phyloP scores from a whole-genome alignment of 2,329 filamentous ascomycete genomes.

The Colletotrichum tamarilloi region DNA sequence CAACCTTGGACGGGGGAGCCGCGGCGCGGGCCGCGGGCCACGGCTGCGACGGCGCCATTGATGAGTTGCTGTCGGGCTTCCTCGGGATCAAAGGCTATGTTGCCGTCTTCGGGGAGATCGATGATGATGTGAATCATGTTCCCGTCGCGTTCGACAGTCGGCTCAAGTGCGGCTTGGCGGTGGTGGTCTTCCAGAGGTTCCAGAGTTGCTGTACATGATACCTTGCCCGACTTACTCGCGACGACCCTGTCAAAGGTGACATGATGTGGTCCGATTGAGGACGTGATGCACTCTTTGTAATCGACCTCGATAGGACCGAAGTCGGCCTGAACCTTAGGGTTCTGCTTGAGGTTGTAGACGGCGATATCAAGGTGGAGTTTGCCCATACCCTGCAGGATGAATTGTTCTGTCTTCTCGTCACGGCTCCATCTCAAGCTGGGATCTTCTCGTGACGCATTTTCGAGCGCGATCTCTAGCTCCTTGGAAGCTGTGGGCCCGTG shows the following conservation, averaged over 20 bases:
- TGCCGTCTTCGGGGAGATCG: conserved; percentile 61
- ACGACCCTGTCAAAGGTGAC: conserved; percentile 82
- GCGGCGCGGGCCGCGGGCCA: conserved; percentile 86
- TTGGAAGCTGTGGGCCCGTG: conserved; percentile 83
- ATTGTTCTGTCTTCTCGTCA: conserved; percentile 92
- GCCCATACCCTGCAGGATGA: conserved; percentile 94
- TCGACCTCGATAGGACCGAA: conserved; percentile 96
- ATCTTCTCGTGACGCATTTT: conserved; percentile 87
- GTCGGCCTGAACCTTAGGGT: conserved; percentile 86
- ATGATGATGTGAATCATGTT: conserved; percentile 73
- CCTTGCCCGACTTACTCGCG: conserved; percentile 82
- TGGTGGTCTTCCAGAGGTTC: conserved; percentile 65
- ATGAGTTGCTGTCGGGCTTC: conserved; percentile 70
- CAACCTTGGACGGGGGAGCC: conserved; percentile 84
- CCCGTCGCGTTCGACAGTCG: conserved; percentile 69
- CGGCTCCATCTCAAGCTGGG: conserved; percentile 87
- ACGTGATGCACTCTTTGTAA: conserved; percentile 85
- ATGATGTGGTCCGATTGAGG: conserved; percentile 65
- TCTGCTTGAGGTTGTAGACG: conserved; percentile 85
- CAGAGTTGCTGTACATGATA: conserved; percentile 77
- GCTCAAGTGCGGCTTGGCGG: conserved; percentile 50
- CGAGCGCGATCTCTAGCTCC: conserved; percentile 79
- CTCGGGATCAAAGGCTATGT: conserved; percentile 60
- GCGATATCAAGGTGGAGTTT: conserved; percentile 96
- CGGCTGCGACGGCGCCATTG: conserved; percentile 84